Conservation (phyloP, 176 grass and related monocot genomes). For the Stipa capillata region DNA sequence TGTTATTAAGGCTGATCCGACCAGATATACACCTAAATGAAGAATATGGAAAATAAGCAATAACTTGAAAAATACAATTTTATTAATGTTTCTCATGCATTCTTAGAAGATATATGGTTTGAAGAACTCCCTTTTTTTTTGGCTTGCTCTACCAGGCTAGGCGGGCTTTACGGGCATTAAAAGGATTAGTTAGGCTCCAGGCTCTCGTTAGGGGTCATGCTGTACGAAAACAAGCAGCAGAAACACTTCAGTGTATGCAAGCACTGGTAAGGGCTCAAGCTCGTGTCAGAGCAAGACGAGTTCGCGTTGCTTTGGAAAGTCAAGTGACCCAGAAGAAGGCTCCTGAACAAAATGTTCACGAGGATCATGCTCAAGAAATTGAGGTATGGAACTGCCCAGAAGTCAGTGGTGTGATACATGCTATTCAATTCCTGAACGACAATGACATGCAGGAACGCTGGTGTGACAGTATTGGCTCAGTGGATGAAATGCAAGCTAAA, state of each 20-base stretch:
- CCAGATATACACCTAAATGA: not conserved
- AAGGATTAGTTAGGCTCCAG: constrained; percentile 92
- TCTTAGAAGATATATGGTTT: not conserved
- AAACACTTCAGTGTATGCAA: constrained; percentile 98
- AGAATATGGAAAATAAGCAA: not conserved
- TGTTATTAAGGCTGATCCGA: not conserved
- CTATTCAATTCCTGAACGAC: not conserved
- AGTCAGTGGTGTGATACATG: not conserved
- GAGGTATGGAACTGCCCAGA: constrained; percentile 48
- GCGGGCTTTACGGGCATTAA: constrained; percentile 80
- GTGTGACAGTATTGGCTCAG: constrained; percentile 73
- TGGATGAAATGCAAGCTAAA: constrained; percentile 85
- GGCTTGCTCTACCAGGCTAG: constrained; percentile 57
- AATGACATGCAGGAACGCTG: constrained; percentile 58
- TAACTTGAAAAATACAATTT: not conserved
- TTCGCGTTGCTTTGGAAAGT: constrained; percentile 83
- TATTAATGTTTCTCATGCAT: not conserved
- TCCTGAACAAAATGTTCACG: constrained; percentile 28
- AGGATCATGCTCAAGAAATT: constrained; percentile 46
- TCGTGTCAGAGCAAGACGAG: constrained; percentile 88
- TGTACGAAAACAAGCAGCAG: constrained; percentile 96
- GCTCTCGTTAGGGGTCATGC: constrained; percentile 93
- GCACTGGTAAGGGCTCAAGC: constrained; percentile 90
- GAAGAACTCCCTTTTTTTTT: not conserved
- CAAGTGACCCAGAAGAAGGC: constrained; percentile 53